phyloP scores from a whole-genome alignment of 2,329 filamentous ascomycete species.

The Colletotrichum paranaense region DNA sequence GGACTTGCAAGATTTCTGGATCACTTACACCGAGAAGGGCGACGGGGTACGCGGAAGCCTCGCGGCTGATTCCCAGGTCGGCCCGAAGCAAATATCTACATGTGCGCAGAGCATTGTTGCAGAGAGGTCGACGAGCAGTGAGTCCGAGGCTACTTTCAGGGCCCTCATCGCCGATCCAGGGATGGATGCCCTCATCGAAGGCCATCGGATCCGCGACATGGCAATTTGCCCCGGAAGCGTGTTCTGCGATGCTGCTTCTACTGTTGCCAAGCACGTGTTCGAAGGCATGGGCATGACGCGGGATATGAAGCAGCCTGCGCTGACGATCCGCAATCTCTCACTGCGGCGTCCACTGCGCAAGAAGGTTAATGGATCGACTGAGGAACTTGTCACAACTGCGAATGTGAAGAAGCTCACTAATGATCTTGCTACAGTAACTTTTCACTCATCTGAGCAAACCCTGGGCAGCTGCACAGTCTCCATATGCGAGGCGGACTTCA shows the following conservation, averaged over 20 bases:
- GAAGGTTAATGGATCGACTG: neutral
- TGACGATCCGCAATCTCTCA: neutral
- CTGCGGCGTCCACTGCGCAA: neutral
- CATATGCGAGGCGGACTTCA: neutral
- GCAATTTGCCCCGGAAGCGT: neutral
- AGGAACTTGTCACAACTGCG: neutral
- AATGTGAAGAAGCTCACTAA: neutral
- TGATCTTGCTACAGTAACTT: neutral
- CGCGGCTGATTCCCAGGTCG: neutral
- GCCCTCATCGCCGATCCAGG: neutral
- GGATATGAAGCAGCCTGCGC: neutral
- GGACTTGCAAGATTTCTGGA: slow-evolving; percentile 24
- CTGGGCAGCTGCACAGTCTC: neutral
- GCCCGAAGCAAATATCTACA: neutral
- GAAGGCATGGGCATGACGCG: neutral
- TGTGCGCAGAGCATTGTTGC: neutral
- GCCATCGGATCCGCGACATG: slow-evolving; percentile 5
- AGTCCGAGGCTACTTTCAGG: neutral
- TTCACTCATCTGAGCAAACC: neutral
- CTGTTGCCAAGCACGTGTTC: neutral
- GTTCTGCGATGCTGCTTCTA: slow-evolving; percentile 2
- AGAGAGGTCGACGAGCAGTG: neutral
- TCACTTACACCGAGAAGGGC: slow-evolving; percentile 5
- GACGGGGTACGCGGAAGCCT: no score
- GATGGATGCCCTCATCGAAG: slow-evolving; percentile 4